Conservation (phyloP, 805 yeast genomes). For the Lipomyces sp. region DNA sequence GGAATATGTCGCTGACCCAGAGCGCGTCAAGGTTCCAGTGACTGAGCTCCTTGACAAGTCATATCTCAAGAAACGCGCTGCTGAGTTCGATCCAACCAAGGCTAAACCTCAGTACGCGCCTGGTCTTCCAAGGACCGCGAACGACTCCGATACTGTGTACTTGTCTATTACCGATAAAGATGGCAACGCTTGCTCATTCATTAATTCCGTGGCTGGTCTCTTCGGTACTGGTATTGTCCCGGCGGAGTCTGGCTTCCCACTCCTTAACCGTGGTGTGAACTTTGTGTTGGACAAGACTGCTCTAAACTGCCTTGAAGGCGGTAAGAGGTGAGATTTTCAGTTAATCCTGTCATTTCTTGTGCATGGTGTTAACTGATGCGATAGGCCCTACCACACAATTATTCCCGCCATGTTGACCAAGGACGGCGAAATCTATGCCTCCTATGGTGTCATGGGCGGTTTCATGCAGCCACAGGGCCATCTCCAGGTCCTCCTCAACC, state of each 20-base stretch:
- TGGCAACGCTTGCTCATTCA: conserved; percentile 83
- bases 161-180: conserved; percentile 65
- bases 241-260: conserved; percentile 61
- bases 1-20: conserved; percentile 69
- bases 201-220: conserved; percentile 69
- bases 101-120: conserved; percentile 52
- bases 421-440: conserved; percentile 61
- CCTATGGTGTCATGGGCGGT: conserved; percentile 87
- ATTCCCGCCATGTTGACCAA: conserved; percentile 79
- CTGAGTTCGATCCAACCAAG: conserved; percentile 50
- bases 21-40: conserved; percentile 47
- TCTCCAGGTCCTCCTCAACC: conserved; percentile 72
- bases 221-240: conserved; percentile 77
- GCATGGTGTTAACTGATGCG: not conserved
- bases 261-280: conserved; percentile 79
- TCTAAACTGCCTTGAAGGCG: conserved; percentile 66
- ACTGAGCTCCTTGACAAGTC: conserved; percentile 53
- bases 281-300: conserved; percentile 64
- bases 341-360: not conserved
- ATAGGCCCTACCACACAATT: conserved; percentile 76
- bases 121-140: conserved; percentile 59
- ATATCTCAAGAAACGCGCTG: conserved; percentile 58
- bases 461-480: conserved; percentile 88
- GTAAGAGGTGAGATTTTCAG: conserved; percentile 48
- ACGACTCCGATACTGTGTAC: conserved; percentile 72